Evolutionary conservation across 2,329 filamentous ascomycete species (phyloP).

Genomic region (Kalaharituber pfeilii): DNA sequence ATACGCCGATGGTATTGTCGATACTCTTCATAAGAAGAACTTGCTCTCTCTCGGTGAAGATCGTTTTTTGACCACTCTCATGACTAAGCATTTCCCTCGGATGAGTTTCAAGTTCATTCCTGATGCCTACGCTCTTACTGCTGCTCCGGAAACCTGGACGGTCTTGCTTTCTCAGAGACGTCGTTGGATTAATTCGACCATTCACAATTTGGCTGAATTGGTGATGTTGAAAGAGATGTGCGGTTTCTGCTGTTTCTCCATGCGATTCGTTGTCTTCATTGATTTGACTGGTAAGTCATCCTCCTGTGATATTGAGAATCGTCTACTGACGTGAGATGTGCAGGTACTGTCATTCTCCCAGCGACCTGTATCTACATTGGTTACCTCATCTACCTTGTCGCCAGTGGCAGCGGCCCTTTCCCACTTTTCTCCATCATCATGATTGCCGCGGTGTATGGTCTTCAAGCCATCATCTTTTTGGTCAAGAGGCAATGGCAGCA

Average conservation of each 20-base stretch:
- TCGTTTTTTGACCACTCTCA: constrained; percentile 89
- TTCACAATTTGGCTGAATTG: constrained; percentile 87
- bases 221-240: constrained; percentile 85
- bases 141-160: constrained; percentile 83
- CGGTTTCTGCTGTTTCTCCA: constrained; percentile 96
- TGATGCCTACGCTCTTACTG: constrained; percentile 82
- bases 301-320: neutral
- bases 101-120: constrained; percentile 96
- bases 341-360: constrained; percentile 63
- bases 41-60: constrained; percentile 85
- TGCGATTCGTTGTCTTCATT: constrained; percentile 91
- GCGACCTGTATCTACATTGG: constrained; percentile 73
- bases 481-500: constrained; percentile 97
- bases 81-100: constrained; percentile 91
- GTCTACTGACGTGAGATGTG: neutral
- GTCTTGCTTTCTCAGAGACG: constrained; percentile 93
- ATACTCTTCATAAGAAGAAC: constrained; percentile 92
- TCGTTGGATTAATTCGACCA: constrained; percentile 98
- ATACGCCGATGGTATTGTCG: constrained; percentile 74
- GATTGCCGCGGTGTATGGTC: constrained; percentile 79
- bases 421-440: constrained; percentile 77
- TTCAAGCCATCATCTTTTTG: constrained; percentile 92
- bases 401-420: constrained; percentile 52
- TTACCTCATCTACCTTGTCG: constrained; percentile 70
- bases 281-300: constrained; percentile 53